A percentile compares a stretch with the other conserved stretches of the same genome.
These are phyloP conservation scores for Lophiostoma macrostomum DNA, from an alignment of 495 filamentous ascomycete species.

Conservation along the genomic window DNA sequence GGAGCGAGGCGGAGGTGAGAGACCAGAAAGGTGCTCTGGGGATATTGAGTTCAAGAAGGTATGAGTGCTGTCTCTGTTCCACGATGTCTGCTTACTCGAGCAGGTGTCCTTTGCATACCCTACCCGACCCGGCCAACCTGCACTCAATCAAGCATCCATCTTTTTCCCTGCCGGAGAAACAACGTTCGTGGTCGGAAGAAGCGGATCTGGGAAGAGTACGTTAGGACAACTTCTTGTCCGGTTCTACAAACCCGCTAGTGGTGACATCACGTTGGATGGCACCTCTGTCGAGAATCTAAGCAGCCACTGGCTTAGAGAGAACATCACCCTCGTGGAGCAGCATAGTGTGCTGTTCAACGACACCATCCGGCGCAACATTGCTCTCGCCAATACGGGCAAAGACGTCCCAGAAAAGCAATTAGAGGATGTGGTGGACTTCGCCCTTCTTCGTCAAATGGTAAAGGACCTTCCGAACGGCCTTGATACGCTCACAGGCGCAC, in stretches of 20 bases:
- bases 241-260: conserved; percentile 67
- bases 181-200: conserved; percentile 80
- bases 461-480: conserved; percentile 67
- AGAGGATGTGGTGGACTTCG: conserved; percentile 57
- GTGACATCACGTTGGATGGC: conserved; percentile 69
- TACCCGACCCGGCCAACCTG: conserved; percentile 59
- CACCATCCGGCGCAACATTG: conserved; percentile 74
- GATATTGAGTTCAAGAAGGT: conserved; percentile 71
- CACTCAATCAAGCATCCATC: conserved; percentile 59
- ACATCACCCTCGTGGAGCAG: conserved; percentile 82
- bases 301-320: conserved; percentile 69
- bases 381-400: conserved; percentile 61
- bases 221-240: conserved; percentile 73
- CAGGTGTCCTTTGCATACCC: conserved; percentile 86
- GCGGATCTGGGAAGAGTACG: conserved; percentile 93
- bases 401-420: conserved; percentile 51
- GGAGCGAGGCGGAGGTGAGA: neutral
- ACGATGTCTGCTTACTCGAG: neutral
- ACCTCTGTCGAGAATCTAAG: conserved; percentile 60
- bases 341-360: conserved; percentile 80
- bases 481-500: conserved; percentile 67
- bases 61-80: neutral
- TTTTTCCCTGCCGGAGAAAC: conserved; percentile 69
- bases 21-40: conserved; percentile 43
- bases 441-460: conserved; percentile 72